phyloP scores from a whole-genome alignment of 2,329 filamentous ascomycete species.

The Curvularia eragrostidis region DNA sequence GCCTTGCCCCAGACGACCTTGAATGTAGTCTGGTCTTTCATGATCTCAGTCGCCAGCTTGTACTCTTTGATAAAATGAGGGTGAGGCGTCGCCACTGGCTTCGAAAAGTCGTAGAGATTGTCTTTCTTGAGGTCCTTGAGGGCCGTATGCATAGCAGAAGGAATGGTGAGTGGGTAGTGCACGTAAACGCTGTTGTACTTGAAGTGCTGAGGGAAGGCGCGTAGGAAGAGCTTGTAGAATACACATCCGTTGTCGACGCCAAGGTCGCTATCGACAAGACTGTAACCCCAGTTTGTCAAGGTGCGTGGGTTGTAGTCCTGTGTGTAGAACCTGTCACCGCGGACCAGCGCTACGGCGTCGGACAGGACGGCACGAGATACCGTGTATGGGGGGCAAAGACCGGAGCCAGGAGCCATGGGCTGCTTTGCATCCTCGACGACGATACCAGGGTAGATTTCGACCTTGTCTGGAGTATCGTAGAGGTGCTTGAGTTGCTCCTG shows the following conservation, averaged over 20 bases:
- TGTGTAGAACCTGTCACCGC: constrained; percentile 81
- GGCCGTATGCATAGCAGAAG: constrained; percentile 74
- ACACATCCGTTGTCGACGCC: constrained; percentile 80
- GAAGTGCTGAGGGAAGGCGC: constrained; percentile 83
- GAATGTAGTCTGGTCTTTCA: constrained; percentile 68
- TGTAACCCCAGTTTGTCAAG: constrained; percentile 85
- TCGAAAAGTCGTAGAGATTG: constrained; percentile 72
- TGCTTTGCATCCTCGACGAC: constrained; percentile 77
- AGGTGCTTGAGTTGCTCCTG: constrained; percentile 64
- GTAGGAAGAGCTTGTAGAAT: constrained; percentile 82
- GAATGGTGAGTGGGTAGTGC: constrained; percentile 76
- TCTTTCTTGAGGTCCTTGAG: constrained; percentile 71
- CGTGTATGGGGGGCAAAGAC: constrained; percentile 77
- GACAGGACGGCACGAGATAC: constrained; percentile 78
- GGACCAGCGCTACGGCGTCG: constrained; percentile 78
- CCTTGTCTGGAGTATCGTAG: constrained; percentile 79
- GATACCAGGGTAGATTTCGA: constrained; percentile 81
- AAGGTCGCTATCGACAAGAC: constrained; percentile 74
- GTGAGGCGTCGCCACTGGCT: constrained; percentile 59
- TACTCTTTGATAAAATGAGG: constrained; percentile 65
- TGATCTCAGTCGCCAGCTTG: constrained; percentile 66
- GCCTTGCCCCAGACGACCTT: constrained; percentile 69
- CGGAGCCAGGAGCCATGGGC: constrained; percentile 71
- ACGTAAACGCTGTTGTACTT: constrained; percentile 79
- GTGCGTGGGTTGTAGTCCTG: constrained; percentile 72